A percentile compares a stretch with the other conserved stretches of the same genome.
Conservation (phyloP, 2,329 filamentous ascomycete species). For the Juglanconis sp. region DNA sequence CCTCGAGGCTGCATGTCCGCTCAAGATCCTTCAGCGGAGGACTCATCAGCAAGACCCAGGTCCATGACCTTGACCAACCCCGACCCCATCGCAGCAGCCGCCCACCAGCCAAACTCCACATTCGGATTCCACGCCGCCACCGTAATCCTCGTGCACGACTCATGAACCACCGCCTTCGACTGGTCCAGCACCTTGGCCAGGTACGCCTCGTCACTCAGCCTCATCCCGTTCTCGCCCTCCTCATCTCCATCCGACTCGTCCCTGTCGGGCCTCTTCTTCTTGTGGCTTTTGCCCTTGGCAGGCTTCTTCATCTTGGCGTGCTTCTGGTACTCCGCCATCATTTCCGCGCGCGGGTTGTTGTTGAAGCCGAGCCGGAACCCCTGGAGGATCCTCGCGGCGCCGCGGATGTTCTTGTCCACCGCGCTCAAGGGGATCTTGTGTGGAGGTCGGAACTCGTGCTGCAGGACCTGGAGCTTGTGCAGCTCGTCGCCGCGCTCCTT, state of each 20-base stretch:
- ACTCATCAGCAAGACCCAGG: conserved; percentile 46
- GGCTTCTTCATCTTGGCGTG: conserved; percentile 31
- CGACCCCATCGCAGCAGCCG: conserved; percentile 62
- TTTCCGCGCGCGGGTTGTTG: conserved; percentile 40
- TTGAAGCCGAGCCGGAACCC: conserved; percentile 51
- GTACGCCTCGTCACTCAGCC: conserved; percentile 18
- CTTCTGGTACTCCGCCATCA: conserved; percentile 32
- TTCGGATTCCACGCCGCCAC: conserved; percentile 68
- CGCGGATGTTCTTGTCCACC: neutral
- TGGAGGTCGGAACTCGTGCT: conserved; percentile 49
- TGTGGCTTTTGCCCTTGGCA: conserved; percentile 2
- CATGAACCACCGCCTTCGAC: conserved; percentile 48
- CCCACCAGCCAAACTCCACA: conserved; percentile 62
- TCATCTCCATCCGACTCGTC: conserved; percentile 20
- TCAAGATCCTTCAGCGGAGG: neutral
- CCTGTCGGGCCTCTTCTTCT: conserved; percentile 20
- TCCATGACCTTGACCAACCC: conserved; percentile 67
- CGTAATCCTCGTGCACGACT: conserved; percentile 61
- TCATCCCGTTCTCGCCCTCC: conserved; percentile 24
- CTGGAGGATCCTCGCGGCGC: conserved; percentile 35
- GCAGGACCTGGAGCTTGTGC: conserved; percentile 45
- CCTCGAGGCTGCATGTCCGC: neutral
- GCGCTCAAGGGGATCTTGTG: conserved; percentile 7
- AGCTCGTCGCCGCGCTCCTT: conserved; percentile 36
- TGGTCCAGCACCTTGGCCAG: conserved; percentile 19